Percentiles rank a stretch among this genome's conserved stretches.
phyloP scores from a whole-genome alignment of 352 stramenopile genomes.

The Phytophthora fragariae region DNA sequence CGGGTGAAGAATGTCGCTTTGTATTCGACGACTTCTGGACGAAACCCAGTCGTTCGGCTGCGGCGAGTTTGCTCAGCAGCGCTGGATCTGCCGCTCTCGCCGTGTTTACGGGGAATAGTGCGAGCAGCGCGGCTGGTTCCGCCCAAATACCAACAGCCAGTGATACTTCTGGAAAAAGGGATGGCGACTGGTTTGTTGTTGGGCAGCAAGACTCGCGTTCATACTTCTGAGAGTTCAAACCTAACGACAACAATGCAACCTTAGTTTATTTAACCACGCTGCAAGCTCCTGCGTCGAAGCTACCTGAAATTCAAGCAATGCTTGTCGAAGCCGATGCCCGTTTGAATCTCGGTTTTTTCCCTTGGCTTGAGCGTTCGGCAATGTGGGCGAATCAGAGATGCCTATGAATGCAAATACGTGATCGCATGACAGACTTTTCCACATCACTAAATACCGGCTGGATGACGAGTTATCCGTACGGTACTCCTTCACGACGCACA shows the following conservation, averaged over 20 bases:
- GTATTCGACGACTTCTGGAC: slow-evolving; percentile 76
- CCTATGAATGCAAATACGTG: slow-evolving; percentile 56
- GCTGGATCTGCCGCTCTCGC: slow-evolving; percentile 27
- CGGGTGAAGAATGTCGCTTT: slow-evolving; percentile 64
- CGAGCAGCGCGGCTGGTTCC: neutral
- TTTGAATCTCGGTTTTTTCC: slow-evolving; percentile 13
- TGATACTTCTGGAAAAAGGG: neutral
- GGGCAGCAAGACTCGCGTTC: slow-evolving; percentile 18
- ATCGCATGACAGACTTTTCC: slow-evolving; percentile 49
- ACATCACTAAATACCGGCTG: slow-evolving; percentile 2
- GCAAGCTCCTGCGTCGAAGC: neutral
- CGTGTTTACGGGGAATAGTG: slow-evolving; percentile 19
- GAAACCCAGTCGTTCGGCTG: slow-evolving; percentile 28
- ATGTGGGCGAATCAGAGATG: slow-evolving; percentile 37
- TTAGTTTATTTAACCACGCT: slow-evolving; percentile 12
- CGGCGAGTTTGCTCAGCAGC: slow-evolving; percentile 27
- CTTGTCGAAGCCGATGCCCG: slow-evolving; percentile 29
- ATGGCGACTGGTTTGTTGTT: slow-evolving; percentile 10
- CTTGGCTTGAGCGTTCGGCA: slow-evolving; percentile 27
- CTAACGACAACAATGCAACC: slow-evolving; percentile 2
- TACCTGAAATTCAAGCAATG: slow-evolving; percentile 27
- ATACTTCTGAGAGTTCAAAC: slow-evolving; percentile 19
- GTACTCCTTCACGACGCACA: slow-evolving; percentile 53
- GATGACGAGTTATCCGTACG: slow-evolving; percentile 6
- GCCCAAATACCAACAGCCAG: neutral